phyloP scores from a whole-genome alignment of 2,329 filamentous ascomycete genomes.

The Colletotrichum sp. region DNA sequence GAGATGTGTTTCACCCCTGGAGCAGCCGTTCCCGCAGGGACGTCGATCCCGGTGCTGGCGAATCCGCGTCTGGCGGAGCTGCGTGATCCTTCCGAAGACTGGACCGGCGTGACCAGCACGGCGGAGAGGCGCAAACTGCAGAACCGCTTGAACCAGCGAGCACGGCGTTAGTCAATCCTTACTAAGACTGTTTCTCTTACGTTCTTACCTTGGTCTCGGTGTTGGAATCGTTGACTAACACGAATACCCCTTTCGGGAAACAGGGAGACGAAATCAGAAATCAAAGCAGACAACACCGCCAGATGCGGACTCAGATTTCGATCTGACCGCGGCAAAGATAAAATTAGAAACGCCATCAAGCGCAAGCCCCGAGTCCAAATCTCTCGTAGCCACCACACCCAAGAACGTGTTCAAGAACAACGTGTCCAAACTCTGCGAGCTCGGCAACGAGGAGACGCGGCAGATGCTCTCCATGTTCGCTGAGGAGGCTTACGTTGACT shows the following conservation, averaged over 20 bases:
- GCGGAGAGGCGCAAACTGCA: constrained; percentile 22
- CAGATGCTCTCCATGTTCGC: background rate
- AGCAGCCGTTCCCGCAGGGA: background rate
- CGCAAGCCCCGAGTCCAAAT: background rate
- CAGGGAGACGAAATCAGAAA: background rate
- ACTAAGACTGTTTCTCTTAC: background rate
- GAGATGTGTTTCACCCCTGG: constrained; percentile 8
- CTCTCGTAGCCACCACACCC: background rate
- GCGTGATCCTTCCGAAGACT: constrained; percentile 30
- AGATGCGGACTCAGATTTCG: background rate
- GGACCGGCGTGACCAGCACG: constrained; percentile 34
- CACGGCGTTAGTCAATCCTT: constrained; percentile 1
- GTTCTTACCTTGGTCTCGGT: background rate
- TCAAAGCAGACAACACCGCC: background rate
- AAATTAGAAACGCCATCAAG: background rate
- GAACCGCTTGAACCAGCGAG: constrained; percentile 19
- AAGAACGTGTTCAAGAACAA: background rate
- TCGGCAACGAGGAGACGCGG: background rate
- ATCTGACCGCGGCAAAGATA: background rate
- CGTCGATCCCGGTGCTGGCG: background rate
- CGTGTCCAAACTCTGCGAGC: background rate
- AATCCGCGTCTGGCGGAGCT: constrained; percentile 4
- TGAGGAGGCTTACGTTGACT: background rate
- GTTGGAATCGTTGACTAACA: background rate
- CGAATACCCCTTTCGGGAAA: background rate